Conservation (phyloP, 148 eudicot species). For the Rheum nobile region DNA sequence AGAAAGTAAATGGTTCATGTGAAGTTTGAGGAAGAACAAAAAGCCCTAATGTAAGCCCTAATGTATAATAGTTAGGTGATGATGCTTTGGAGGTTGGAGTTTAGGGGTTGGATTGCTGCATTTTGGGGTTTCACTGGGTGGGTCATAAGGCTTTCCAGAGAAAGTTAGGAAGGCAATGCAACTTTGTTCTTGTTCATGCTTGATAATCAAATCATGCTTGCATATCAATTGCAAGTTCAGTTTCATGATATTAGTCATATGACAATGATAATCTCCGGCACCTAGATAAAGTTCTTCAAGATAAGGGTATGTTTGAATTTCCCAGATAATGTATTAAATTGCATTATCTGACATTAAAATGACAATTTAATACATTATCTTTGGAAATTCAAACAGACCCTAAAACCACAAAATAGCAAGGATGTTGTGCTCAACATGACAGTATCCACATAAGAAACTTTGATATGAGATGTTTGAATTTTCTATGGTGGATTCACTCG, state of each 20-base stretch:
- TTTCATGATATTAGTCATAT: background rate
- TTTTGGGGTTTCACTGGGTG: constrained; percentile 8
- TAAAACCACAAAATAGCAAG: background rate
- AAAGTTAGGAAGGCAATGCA: background rate
- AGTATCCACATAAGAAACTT: too few relatives aligned
- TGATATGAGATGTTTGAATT: background rate
- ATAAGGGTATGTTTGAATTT: too few relatives aligned
- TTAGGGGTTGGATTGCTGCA: background rate
- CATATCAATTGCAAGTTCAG: background rate
- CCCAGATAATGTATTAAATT: too few relatives aligned
- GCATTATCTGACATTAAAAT: too few relatives aligned
- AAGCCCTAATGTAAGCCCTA: constrained; percentile 20
- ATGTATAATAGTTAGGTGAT: background rate
- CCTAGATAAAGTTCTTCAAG: background rate
- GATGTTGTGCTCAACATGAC: background rate
- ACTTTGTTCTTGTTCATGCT: constrained; percentile 6
- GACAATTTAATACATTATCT: too few relatives aligned
- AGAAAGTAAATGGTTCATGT: background rate
- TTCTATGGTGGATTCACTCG: background rate
- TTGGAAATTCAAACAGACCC: too few relatives aligned
- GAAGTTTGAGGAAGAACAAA: background rate
- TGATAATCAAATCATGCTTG: background rate
- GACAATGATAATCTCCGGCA: background rate
- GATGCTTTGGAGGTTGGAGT: background rate
- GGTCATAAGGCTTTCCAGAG: background rate